These are phyloP conservation scores for Astragalus glycyphyllos DNA, from an alignment of 306 rosid species.

Conservation along the genomic window DNA sequence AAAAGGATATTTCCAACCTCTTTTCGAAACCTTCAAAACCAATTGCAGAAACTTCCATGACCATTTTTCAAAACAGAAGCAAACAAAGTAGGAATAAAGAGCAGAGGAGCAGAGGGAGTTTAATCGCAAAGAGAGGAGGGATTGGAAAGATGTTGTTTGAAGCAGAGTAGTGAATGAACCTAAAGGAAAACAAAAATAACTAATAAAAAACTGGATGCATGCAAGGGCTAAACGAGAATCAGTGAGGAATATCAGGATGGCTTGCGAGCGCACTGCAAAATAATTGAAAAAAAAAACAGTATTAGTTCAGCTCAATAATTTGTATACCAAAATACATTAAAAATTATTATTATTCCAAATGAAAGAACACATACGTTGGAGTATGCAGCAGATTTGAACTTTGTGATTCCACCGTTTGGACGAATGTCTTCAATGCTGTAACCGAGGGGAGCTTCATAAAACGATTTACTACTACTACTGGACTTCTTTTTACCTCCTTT, in stretches of 20 bases:
- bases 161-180: constrained; percentile 49
- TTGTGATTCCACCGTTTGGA: constrained; percentile 86
- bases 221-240: constrained; percentile 19
- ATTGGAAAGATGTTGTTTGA: constrained; percentile 54
- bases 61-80: constrained; percentile 35
- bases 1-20: constrained; percentile 68
- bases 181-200: constrained; percentile 36
- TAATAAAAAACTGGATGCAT: constrained; percentile 32
- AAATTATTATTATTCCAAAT: too few species aligned
- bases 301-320: neutral
- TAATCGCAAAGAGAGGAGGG: constrained; percentile 52
- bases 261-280: constrained; percentile 85
- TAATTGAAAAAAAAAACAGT: neutral
- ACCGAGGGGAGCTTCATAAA: constrained; percentile 89
- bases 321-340: too few species aligned
- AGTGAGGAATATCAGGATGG: constrained; percentile 66
- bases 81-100: neutral
- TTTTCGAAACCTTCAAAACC: constrained; percentile 80
- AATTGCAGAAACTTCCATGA: constrained; percentile 62
- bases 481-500: constrained; percentile 85
- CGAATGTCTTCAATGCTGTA: constrained; percentile 90
- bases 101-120: constrained; percentile 36
- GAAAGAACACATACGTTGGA: constrained; percentile 64
- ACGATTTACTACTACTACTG: constrained; percentile 67
- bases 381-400: constrained; percentile 92